phyloP scores from a whole-genome alignment of 768 basidiomycete genomes.

The Leccinellum albellum region DNA sequence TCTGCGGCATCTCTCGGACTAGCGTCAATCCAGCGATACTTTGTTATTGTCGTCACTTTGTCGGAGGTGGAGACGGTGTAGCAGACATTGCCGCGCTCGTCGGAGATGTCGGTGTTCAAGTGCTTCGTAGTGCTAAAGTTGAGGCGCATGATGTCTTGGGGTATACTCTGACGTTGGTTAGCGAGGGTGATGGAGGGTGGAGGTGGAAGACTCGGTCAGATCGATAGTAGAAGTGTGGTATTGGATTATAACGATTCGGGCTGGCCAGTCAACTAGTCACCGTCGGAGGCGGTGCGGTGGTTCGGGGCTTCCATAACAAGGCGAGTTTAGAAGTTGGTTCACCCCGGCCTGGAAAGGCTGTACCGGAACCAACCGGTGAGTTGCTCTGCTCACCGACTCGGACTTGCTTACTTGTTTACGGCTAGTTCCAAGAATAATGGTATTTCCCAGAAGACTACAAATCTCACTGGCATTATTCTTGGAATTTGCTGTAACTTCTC shows the following conservation, averaged over 20 bases:
- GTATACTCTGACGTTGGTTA: neutral
- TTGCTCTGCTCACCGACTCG: neutral
- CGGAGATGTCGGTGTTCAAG: slow-evolving; percentile 20
- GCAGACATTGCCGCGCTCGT: slow-evolving; percentile 16
- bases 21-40: slow-evolving; percentile 17
- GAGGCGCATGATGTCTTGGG: slow-evolving; percentile 17
- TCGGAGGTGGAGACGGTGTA: slow-evolving; percentile 22
- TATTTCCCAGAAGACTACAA: neutral
- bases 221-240: neutral
- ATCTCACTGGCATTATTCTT: neutral
- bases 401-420: neutral
- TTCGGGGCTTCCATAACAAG: neutral
- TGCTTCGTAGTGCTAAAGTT: slow-evolving; percentile 17
- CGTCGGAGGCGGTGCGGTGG: neutral
- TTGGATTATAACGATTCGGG: neutral
- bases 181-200: neutral
- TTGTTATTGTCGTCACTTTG: slow-evolving; percentile 25
- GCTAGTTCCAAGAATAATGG: neutral
- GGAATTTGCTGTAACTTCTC: neutral
- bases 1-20: slow-evolving; percentile 1
- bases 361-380: too few species aligned
- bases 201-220: neutral
- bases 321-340: neutral
- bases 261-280: neutral
- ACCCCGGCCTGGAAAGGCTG: neutral